Percentiles rank a stretch among this genome's conserved stretches.
These are phyloP conservation scores for Eucalyptus camaldulensis DNA, from an alignment of 345 rosid genomes.

Conservation along the genomic window DNA sequence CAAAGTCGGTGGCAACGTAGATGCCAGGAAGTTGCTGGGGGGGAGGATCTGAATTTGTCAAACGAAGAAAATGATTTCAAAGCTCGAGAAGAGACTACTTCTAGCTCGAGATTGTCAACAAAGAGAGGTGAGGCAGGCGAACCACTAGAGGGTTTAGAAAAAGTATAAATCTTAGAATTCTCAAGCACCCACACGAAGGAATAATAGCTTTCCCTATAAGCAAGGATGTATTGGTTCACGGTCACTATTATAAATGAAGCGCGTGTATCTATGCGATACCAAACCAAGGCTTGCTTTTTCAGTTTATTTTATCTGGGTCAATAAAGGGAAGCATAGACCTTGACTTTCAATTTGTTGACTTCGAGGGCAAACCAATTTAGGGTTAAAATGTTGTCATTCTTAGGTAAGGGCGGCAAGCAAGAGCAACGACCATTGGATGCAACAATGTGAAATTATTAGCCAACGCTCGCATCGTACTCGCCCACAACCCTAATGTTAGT, in stretches of 20 bases:
- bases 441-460: background rate
- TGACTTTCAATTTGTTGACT: background rate
- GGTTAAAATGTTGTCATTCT: background rate
- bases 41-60: background rate
- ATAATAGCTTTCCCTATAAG: background rate
- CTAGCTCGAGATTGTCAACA: background rate
- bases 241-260: background rate
- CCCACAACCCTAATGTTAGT: background rate
- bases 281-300: background rate
- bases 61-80: background rate
- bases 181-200: background rate
- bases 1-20: background rate
- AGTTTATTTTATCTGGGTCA: background rate
- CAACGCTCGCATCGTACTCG: background rate
- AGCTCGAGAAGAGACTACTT: background rate
- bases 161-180: background rate
- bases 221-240: background rate
- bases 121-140: background rate
- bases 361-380: background rate
- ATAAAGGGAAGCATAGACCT: background rate
- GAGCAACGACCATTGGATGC: background rate
- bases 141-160: background rate
- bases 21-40: background rate
- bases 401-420: background rate
- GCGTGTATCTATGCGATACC: background rate